phyloP scores from a whole-genome alignment of 495 filamentous ascomycete genomes.

The Glarea lozoyensis region DNA sequence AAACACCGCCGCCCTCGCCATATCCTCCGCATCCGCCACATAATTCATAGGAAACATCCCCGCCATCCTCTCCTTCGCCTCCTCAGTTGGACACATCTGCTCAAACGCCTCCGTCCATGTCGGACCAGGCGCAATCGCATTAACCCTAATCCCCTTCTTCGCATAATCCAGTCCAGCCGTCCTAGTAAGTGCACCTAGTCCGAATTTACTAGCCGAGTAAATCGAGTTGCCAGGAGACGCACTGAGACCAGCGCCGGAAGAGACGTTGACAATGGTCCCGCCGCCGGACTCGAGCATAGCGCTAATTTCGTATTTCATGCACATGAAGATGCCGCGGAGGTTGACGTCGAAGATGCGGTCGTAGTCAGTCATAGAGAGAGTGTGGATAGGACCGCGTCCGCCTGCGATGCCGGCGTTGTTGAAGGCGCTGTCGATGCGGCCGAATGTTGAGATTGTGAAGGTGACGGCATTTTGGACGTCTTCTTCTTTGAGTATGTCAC shows the following conservation, averaged over 20 bases:
- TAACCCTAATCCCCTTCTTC: not conserved
- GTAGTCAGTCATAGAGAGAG: not conserved
- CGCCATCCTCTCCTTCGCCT: not conserved
- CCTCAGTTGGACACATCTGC: not conserved
- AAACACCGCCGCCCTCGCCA: not conserved
- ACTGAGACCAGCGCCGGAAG: not conserved
- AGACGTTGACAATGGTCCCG: not conserved
- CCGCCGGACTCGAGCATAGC: not conserved
- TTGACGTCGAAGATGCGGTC: not conserved
- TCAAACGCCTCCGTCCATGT: not conserved
- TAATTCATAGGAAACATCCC: not conserved
- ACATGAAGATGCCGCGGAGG: not conserved
- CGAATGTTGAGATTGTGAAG: not conserved
- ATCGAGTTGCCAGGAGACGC: not conserved
- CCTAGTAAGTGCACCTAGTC: not conserved
- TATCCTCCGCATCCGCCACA: not conserved
- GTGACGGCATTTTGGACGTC: not conserved
- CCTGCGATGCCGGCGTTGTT: not conserved
- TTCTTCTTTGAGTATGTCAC: not conserved
- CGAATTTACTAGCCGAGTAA: not conserved
- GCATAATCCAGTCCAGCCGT: not conserved
- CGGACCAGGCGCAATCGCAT: not conserved
- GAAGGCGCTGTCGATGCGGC: not conserved
- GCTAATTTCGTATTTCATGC: not conserved
- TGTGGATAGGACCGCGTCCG: not conserved